Conservation (phyloP, 371 early-diverging fungal genomes). For the Mortierella sp. region DNA sequence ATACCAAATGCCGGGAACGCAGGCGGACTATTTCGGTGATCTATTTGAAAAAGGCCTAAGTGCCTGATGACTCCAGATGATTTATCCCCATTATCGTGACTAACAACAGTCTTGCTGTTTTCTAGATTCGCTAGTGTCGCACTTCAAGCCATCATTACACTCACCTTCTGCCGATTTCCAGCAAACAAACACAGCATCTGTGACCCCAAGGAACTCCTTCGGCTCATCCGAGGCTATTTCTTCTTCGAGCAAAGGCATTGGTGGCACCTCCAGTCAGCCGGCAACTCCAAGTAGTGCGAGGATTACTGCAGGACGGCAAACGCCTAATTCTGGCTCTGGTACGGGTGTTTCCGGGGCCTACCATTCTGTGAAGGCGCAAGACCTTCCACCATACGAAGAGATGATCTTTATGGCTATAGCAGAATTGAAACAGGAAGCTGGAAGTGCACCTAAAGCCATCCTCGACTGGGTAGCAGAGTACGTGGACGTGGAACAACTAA, state of each 20-base stretch:
- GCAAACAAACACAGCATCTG: background rate
- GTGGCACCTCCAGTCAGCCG: conserved; percentile 15
- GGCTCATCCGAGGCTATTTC: no score
- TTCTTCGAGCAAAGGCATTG: background rate
- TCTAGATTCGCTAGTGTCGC: conserved; percentile 10
- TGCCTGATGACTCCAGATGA: no score
- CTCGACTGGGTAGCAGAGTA: conserved; percentile 57
- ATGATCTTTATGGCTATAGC: conserved; percentile 57
- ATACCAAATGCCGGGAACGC: conserved; percentile 6
- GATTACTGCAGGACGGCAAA: conserved; percentile 9
- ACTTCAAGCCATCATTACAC: conserved; percentile 9
- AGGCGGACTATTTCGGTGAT: conserved; percentile 35
- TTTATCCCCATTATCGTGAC: no score
- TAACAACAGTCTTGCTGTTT: background rate
- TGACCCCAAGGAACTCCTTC: no score
- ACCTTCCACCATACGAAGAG: conserved; percentile 57
- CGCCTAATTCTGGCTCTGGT: conserved; percentile 13
- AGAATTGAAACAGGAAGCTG: conserved; percentile 37
- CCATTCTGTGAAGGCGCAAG: conserved; percentile 36
- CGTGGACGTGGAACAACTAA: background rate
- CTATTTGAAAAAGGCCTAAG: no score
- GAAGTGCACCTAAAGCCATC: conserved; percentile 55
- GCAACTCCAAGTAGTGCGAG: conserved; percentile 17
- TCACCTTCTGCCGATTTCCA: conserved; percentile 8
- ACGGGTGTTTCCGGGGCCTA: conserved; percentile 13